These are phyloP conservation scores for Nicotiana obtusifolia DNA, from an alignment of 257 asterid genomes.

Conservation along the genomic window DNA sequence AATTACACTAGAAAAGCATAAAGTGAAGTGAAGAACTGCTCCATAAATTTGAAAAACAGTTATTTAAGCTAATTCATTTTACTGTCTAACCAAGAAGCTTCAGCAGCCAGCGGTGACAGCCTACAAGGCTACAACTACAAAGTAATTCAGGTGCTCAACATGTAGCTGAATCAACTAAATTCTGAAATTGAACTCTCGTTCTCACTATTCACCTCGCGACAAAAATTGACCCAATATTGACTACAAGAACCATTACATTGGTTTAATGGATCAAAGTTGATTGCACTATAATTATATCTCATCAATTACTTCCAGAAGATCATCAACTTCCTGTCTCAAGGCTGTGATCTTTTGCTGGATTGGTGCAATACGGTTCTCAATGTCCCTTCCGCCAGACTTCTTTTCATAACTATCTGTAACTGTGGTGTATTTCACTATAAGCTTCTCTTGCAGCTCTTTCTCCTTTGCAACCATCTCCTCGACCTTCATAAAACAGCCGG, in stretches of 20 bases:
- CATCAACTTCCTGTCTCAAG: slow-evolving; percentile 88
- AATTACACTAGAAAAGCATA: neutral
- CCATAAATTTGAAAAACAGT: neutral
- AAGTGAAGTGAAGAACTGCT: neutral
- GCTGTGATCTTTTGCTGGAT: slow-evolving; percentile 70
- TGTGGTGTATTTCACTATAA: slow-evolving; percentile 71
- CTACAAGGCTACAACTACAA: slow-evolving; percentile 1
- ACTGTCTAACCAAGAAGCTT: neutral
- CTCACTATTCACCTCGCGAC: slow-evolving; percentile 15
- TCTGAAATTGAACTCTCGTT: neutral
- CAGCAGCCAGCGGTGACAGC: neutral
- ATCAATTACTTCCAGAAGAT: slow-evolving; percentile 72
- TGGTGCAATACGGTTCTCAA: slow-evolving; percentile 70
- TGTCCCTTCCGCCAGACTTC: slow-evolving; percentile 67
- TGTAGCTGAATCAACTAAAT: neutral
- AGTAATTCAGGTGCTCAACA: neutral
- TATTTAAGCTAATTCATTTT: neutral
- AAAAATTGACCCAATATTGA: slow-evolving; percentile 18
- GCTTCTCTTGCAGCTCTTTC: slow-evolving; percentile 85
- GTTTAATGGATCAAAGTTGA: slow-evolving; percentile 15
- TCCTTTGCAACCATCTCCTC: slow-evolving; percentile 82
- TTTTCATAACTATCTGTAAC: slow-evolving; percentile 81
- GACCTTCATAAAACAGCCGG: slow-evolving; percentile 36
- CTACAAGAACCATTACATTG: slow-evolving; percentile 6
- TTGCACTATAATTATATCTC: slow-evolving; percentile 46